Conservation (phyloP, 306 rosid genomes). For the Ochetophila trinervis region DNA sequence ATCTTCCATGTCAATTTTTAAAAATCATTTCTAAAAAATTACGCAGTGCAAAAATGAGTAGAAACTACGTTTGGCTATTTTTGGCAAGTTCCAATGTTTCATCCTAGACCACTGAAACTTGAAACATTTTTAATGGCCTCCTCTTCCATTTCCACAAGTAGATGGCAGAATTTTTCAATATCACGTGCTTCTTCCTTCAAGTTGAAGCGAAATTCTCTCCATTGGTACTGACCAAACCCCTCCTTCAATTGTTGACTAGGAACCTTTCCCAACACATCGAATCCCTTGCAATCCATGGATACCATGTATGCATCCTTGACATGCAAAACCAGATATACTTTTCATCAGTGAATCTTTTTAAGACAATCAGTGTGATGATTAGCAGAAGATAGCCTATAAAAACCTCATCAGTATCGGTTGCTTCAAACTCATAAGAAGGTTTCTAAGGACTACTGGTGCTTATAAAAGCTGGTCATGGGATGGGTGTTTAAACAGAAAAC, state of each 20-base stretch:
- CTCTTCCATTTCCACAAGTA: conserved; percentile 81
- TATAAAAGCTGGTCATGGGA: background rate
- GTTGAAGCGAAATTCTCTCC: conserved; percentile 71
- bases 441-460: too few relatives aligned
- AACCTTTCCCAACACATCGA: conserved; percentile 63
- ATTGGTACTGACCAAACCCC: conserved; percentile 45
- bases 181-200: conserved; percentile 60
- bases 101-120: conserved; percentile 58
- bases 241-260: conserved; percentile 41
- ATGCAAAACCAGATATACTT: background rate
- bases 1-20: too few relatives aligned
- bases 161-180: conserved; percentile 60
- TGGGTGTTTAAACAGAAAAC: background rate
- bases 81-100: background rate
- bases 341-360: too few relatives aligned
- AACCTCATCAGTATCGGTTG: too few relatives aligned
- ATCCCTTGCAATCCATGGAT: conserved; percentile 78
- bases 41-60: too few relatives aligned
- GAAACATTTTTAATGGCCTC: conserved; percentile 64
- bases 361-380: too few relatives aligned
- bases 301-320: conserved; percentile 67
- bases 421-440: too few relatives aligned
- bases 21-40: too few relatives aligned
- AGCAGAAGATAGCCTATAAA: too few relatives aligned
- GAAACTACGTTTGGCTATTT: background rate